A percentile compares a stretch with the other conserved stretches of the same genome.
Conservation (phyloP, 164 flowering plant genomes). For the Magnolia officinalis region DNA sequence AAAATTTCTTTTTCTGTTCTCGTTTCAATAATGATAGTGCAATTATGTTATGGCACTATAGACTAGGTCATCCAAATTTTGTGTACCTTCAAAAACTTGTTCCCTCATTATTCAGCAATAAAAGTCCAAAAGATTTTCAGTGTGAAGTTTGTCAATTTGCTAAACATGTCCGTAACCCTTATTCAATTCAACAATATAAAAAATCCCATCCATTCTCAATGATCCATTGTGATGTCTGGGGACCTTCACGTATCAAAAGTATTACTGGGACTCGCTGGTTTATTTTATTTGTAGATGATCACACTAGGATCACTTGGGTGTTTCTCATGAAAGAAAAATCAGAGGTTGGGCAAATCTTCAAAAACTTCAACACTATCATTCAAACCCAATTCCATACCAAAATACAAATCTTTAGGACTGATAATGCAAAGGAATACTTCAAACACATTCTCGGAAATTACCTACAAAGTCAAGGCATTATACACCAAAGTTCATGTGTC, state of each 20-base stretch:
- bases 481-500: background rate
- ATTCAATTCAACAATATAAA: background rate
- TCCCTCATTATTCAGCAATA: background rate
- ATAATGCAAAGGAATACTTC: conserved; percentile 1
- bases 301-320: too few species aligned
- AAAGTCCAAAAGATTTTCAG: background rate
- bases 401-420: background rate
- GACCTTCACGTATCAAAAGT: background rate
- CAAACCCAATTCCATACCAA: background rate
- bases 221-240: conserved; percentile 1
- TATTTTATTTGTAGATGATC: too few species aligned
- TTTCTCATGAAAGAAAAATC: too few species aligned
- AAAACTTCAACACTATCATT: background rate
- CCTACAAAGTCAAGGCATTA: background rate
- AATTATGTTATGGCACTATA: background rate
- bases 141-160: background rate
- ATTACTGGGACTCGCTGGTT: too few species aligned
- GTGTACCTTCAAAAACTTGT: background rate
- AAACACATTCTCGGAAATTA: background rate
- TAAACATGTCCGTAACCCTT: background rate
- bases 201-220: background rate
- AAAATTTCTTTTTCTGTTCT: background rate
- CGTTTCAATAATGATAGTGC: background rate
- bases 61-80: background rate
- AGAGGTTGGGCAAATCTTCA: too few species aligned